Percentiles rank a stretch among this genome's conserved stretches.
These are phyloP conservation scores for Diaporthe aspalathi DNA, from an alignment of 2,329 filamentous ascomycete genomes.

Conservation along the genomic window DNA sequence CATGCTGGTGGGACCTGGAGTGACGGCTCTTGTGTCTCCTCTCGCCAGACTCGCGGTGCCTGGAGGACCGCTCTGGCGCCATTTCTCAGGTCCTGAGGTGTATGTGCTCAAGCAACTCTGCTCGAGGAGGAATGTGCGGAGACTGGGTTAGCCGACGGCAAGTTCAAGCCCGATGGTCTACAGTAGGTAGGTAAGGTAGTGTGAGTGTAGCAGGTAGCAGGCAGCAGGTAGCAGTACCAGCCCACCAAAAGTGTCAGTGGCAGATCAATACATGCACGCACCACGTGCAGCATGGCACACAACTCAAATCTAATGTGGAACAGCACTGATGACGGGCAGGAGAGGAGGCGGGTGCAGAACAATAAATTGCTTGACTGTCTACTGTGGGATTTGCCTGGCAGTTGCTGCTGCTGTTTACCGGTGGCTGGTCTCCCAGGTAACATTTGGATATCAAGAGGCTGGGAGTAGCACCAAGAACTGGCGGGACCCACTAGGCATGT, in stretches of 20 bases:
- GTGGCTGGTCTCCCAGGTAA: conserved; percentile 39
- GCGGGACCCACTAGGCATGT: conserved; percentile 20
- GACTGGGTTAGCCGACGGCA: conserved; percentile 19
- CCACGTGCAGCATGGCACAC: conserved; percentile 31
- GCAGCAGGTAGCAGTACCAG: conserved; percentile 16
- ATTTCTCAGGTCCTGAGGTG: conserved; percentile 20
- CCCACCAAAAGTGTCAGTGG: conserved; percentile 27
- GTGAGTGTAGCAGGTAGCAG: not conserved
- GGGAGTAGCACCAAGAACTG: conserved; percentile 3
- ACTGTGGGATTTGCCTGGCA: not conserved
- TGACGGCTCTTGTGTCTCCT: conserved; percentile 41
- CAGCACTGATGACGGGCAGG: conserved; percentile 24
- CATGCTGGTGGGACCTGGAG: conserved; percentile 39
- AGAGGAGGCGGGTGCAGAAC: conserved; percentile 2
- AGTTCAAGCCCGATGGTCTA: conserved; percentile 9
- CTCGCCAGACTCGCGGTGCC: conserved; percentile 40
- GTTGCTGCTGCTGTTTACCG: conserved; percentile 29
- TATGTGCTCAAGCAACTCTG: conserved; percentile 20
- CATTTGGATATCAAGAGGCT: conserved; percentile 35
- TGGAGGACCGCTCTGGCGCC: conserved; percentile 37
- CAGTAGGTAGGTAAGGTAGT: not conserved
- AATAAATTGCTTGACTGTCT: conserved; percentile 1
- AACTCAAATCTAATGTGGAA: conserved; percentile 30
- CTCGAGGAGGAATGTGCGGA: conserved; percentile 6
- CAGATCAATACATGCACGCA: conserved; percentile 30